Percentiles rank a stretch among this genome's conserved stretches.
These are phyloP conservation scores for Phytophthora pluvialis DNA, from an alignment of 352 stramenopile genomes.

Conservation along the genomic window DNA sequence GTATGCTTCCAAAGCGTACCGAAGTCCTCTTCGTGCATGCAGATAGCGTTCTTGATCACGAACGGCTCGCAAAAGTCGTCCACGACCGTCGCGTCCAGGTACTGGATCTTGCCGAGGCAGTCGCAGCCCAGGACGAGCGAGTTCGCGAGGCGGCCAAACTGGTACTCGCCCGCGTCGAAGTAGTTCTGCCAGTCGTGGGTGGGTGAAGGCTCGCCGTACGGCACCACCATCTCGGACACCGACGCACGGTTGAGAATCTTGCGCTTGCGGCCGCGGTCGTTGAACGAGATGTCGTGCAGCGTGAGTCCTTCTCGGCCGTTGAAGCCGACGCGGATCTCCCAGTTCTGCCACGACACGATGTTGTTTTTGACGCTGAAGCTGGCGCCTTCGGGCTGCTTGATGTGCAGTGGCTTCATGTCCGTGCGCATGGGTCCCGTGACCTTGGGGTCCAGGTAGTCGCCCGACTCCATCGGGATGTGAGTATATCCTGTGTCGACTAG, in stretches of 20 bases:
- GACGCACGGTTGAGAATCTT: slow-evolving; percentile 71
- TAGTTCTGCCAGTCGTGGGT: slow-evolving; percentile 86
- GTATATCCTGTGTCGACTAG: slow-evolving; percentile 52
- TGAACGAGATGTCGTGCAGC: slow-evolving; percentile 52
- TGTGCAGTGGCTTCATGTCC: slow-evolving; percentile 66
- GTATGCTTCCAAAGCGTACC: slow-evolving; percentile 77
- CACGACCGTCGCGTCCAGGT: slow-evolving; percentile 36
- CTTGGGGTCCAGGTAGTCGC: slow-evolving; percentile 51
- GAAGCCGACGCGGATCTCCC: slow-evolving; percentile 82
- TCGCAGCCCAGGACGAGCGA: slow-evolving; percentile 85
- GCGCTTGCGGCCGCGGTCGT: slow-evolving; percentile 47
- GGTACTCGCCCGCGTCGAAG: slow-evolving; percentile 88
- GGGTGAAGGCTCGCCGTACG: slow-evolving; percentile 75
- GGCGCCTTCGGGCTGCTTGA: slow-evolving; percentile 77
- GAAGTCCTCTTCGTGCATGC: slow-evolving; percentile 42
- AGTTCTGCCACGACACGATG: slow-evolving; percentile 82
- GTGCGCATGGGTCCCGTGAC: slow-evolving; percentile 49
- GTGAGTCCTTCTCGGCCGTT: slow-evolving; percentile 83
- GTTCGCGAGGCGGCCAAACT: slow-evolving; percentile 79
- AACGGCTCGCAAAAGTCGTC: slow-evolving; percentile 40
- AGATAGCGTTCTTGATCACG: slow-evolving; percentile 41
- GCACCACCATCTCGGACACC: slow-evolving; percentile 89
- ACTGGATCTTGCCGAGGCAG: slow-evolving; percentile 42
- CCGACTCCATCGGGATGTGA: slow-evolving; percentile 51
- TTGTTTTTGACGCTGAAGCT: slow-evolving; percentile 77